Base-by-base conservation (phyloP, 805 yeast species). In the Lipomyces sp. region DNA sequence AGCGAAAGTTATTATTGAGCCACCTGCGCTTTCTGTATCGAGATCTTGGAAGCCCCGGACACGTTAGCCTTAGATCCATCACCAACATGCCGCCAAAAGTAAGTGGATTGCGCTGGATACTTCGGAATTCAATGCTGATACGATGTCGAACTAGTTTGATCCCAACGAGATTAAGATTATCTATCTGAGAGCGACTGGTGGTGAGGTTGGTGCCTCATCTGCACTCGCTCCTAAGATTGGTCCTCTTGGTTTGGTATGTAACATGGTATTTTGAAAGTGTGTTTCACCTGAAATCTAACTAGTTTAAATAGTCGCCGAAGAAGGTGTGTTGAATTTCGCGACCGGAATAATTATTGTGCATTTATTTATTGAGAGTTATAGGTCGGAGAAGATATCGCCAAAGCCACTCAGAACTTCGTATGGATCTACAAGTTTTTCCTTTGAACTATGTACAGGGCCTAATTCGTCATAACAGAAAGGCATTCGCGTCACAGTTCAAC, bases 311-410 rank as follows among this genome's bases (percentile, higher is more conserved):
- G 49, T 51, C 56, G 14, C 56, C 56, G 19, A 51, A 51, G 53
- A 93, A 91, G 84, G 96, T 93, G 72, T 98, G 98, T 89, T 98
- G 91, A 79, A n/a, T n/a, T n/a, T n/a, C n/a, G n/a, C n/a, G n/a
- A n/a, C n/a, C n/a, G n/a, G n/a, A n/a, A n/a, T n/a, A n/a, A n/a
- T n/a, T n/a, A n/a, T n/a, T n/a, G n/a, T n/a, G n/a, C n/a, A n/a
- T n/a, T n/a, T n/a, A n/a, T n/a, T n/a, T n/a, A n/a, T n/a, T n/a
- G n/a, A n/a, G n/a, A n/a, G n/a, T n/a, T n/a, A n/a, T n/a, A 93
- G 85, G 96, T 93, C 73, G 98, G 98, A 90, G 98, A 93, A 80
- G 98, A 93, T 75, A 93, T 93, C 71, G 98, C 98, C 75, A 93
- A 93, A 85, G 98, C 98, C 75, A 91, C 98, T 80, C 85, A 86